Percentiles rank a stretch among this genome's conserved stretches.
These are phyloP conservation scores for Bonia amplexicaulis DNA, from an alignment of 176 grass and related monocot species.

Conservation along the genomic window DNA sequence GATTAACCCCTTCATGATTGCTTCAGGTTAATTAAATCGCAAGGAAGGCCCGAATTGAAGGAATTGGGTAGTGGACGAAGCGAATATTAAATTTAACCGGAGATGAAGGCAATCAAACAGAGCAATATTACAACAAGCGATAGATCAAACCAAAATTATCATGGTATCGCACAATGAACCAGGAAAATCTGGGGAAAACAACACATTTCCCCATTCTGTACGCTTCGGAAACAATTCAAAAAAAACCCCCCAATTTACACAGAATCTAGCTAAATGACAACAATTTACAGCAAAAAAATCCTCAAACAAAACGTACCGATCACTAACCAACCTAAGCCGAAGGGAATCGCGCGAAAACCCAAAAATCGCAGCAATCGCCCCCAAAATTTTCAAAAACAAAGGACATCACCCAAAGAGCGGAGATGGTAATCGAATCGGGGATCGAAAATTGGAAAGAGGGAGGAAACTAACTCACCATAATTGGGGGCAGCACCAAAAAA, in stretches of 20 bases:
- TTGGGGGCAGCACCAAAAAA: neutral
- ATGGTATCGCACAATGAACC: neutral
- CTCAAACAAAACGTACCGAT: neutral
- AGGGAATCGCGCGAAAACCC: neutral
- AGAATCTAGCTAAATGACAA: neutral
- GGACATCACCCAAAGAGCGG: neutral
- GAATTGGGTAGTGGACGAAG: neutral
- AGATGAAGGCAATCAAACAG: neutral
- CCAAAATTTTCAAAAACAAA: neutral
- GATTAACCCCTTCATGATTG: neutral
- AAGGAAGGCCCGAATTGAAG: neutral
- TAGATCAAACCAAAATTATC: neutral
- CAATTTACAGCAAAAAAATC: neutral
- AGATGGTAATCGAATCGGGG: neutral
- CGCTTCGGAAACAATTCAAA: neutral
- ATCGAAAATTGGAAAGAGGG: neutral
- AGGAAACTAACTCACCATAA: slow-evolving; percentile 1
- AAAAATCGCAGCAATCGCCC: neutral
- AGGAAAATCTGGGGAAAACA: neutral
- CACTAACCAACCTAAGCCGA: fast-evolving
- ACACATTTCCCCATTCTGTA: neutral
- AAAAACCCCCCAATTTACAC: neutral
- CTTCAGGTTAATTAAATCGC: neutral
- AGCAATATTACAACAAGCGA: neutral
- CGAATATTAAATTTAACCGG: neutral